phyloP scores from a whole-genome alignment of 192 early-diverging fungal genomes.

The Coemansia sp. region DNA sequence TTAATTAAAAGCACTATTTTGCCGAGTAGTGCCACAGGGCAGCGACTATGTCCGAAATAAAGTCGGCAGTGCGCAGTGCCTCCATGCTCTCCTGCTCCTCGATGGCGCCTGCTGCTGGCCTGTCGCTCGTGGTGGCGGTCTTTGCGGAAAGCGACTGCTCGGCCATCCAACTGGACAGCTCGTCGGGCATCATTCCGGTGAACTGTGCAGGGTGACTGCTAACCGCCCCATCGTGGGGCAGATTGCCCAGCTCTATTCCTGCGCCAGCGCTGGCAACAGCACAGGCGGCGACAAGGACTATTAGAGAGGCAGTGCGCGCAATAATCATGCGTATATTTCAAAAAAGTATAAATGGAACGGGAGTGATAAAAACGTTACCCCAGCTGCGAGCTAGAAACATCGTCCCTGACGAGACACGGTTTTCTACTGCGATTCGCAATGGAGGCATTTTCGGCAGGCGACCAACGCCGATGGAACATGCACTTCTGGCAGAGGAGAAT shows the following conservation, averaged over 20 bases:
- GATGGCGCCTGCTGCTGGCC: slow-evolving; percentile 1
- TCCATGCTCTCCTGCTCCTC: slow-evolving; percentile 15
- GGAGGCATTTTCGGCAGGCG: no score
- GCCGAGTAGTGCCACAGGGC: slow-evolving; percentile 8
- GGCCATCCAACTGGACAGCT: slow-evolving; percentile 25
- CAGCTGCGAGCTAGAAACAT: no score
- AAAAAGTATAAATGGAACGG: no score
- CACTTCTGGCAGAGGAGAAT: neutral
- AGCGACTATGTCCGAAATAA: slow-evolving; percentile 32
- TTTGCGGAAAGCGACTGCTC: slow-evolving; percentile 12
- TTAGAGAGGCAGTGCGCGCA: neutral
- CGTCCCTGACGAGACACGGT: no score
- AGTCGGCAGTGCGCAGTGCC: slow-evolving; percentile 28
- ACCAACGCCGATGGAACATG: no score
- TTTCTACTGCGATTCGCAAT: no score
- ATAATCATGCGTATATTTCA: neutral
- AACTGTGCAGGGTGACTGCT: slow-evolving; percentile 8
- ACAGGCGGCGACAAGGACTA: neutral
- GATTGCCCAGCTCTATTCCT: neutral
- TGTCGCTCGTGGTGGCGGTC: neutral
- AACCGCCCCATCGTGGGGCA: neutral
- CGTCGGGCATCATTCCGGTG: slow-evolving; percentile 35
- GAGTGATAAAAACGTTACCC: no score
- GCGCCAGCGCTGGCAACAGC: neutral
- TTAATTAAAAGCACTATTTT: no score